These are phyloP conservation scores for Porcisia hertigi DNA, from an alignment of 208 protist genomes.

Conservation along the genomic window DNA sequence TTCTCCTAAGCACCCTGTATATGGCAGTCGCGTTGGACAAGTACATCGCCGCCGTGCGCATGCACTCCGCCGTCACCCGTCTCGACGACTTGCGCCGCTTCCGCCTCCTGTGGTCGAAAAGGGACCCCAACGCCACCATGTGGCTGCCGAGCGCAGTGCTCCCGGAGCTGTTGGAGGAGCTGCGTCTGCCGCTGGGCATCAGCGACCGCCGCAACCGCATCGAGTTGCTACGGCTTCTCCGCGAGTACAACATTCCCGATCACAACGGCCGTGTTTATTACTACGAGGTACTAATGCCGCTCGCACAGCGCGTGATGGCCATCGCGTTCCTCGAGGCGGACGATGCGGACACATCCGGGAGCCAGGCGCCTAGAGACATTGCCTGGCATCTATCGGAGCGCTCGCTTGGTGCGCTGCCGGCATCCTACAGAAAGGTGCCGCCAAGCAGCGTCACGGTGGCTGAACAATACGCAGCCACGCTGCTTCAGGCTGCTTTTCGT, in stretches of 20 bases:
- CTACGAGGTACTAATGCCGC: constrained; percentile 82
- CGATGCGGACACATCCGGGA: constrained; percentile 33
- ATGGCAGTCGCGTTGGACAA: constrained; percentile 85
- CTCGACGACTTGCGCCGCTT: constrained; percentile 82
- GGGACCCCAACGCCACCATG: constrained; percentile 79
- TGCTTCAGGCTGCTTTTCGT: constrained; percentile 85
- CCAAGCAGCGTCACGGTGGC: constrained; percentile 49
- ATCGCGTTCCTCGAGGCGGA: constrained; percentile 74
- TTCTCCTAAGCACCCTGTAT: constrained; percentile 79
- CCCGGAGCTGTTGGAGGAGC: constrained; percentile 73
- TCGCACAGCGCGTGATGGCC: constrained; percentile 82
- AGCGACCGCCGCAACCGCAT: constrained; percentile 63
- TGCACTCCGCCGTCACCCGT: constrained; percentile 67
- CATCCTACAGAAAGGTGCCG: constrained; percentile 21
- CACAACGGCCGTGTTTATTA: constrained; percentile 85
- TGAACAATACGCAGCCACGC: constrained; percentile 81
- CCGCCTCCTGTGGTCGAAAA: constrained; percentile 65
- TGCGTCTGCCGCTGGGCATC: constrained; percentile 85
- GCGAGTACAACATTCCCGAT: constrained; percentile 90
- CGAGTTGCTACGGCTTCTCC: constrained; percentile 77
- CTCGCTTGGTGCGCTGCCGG: constrained; percentile 37
- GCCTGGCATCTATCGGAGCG: constrained; percentile 77
- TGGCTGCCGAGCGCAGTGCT: constrained; percentile 60
- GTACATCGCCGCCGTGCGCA: constrained; percentile 76
- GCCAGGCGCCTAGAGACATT: constrained; percentile 51